A percentile compares a stretch with the other conserved stretches of the same genome.
Evolutionary conservation across 108 stramenopile species (phyloP).

Genomic region (Cafeteria roenbergensis): DNA sequence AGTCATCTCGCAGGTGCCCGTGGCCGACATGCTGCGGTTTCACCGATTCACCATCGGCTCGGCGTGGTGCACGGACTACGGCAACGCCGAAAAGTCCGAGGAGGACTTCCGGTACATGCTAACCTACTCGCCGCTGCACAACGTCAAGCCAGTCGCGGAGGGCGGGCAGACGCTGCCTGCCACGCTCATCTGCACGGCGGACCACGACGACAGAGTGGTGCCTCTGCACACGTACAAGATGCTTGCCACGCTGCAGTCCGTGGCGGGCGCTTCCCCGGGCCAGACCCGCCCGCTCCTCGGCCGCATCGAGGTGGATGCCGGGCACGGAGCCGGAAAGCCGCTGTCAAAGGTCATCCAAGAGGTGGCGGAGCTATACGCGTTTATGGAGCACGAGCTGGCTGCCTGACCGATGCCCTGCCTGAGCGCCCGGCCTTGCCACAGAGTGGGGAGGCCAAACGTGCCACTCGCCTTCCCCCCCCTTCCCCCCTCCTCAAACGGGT

Average conservation of each 20-base stretch:
- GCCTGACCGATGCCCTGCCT: too few relatives aligned
- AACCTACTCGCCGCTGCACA: slow-evolving; percentile 75
- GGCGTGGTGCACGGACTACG: slow-evolving; percentile 95
- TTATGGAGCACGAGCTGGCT: background rate
- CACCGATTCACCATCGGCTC: slow-evolving; percentile 65
- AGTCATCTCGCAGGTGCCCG: slow-evolving; percentile 78
- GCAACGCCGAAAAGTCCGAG: slow-evolving; percentile 76
- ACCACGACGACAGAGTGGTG: slow-evolving; percentile 11
- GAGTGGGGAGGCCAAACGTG: too few relatives aligned
- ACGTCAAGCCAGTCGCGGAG: slow-evolving; percentile 26
- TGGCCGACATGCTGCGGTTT: slow-evolving; percentile 80
- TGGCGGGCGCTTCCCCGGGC: background rate
- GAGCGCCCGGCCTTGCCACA: too few relatives aligned
- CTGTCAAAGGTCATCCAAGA: background rate
- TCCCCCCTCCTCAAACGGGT: too few relatives aligned
- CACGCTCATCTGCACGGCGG: background rate
- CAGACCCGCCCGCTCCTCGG: background rate
- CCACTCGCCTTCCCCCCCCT: too few relatives aligned
- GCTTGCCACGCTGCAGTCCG: slow-evolving; percentile 3
- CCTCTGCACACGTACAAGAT: slow-evolving; percentile 5
- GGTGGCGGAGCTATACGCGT: slow-evolving; percentile 2
- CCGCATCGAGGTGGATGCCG: slow-evolving; percentile 5
- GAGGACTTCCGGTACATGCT: slow-evolving; percentile 62
- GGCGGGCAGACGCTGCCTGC: background rate
- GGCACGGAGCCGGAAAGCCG: slow-evolving; percentile 9